A percentile compares a stretch with the other conserved stretches of the same genome.
Evolutionary conservation across 148 eudicot genomes (phyloP).

Genomic region (Euryodendron excelsum): DNA sequence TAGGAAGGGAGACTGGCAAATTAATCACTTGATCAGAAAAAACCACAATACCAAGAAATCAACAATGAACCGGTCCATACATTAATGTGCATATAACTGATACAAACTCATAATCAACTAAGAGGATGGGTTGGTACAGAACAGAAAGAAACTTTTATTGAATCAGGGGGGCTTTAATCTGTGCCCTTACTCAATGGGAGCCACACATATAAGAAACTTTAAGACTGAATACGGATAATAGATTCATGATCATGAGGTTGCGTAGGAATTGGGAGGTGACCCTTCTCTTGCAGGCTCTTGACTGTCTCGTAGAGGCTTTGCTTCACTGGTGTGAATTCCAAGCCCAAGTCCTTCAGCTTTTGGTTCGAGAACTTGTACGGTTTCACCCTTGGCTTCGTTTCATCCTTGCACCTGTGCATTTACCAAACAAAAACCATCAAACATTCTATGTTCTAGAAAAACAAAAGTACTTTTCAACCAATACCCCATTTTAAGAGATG

Average conservation of each 20-base stretch:
- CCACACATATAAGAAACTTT: neutral
- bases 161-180: too few species aligned
- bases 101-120: too few species aligned
- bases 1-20: too few species aligned
- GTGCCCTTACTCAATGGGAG: too few species aligned
- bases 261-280: constrained; percentile 55
- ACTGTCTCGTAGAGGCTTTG: constrained; percentile 71
- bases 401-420: constrained; percentile 78
- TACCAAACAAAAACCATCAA: neutral
- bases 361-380: constrained; percentile 77
- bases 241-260: constrained; percentile 41
- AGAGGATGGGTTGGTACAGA: too few species aligned
- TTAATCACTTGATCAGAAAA: too few species aligned
- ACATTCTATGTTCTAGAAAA: neutral
- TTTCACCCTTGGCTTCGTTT: constrained; percentile 64
- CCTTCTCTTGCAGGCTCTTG: constrained; percentile 77
- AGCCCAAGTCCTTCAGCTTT: constrained; percentile 70
- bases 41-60: too few species aligned
- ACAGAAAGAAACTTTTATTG: too few species aligned
- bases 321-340: constrained; percentile 66
- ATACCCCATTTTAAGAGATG: neutral
- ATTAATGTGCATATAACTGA: too few species aligned
- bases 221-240: constrained; percentile 27
- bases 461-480: neutral
- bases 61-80: too few species aligned